Evolutionary conservation across 2,329 filamentous ascomycete genomes (phyloP).

Genomic region (Penicillium sp.): DNA sequence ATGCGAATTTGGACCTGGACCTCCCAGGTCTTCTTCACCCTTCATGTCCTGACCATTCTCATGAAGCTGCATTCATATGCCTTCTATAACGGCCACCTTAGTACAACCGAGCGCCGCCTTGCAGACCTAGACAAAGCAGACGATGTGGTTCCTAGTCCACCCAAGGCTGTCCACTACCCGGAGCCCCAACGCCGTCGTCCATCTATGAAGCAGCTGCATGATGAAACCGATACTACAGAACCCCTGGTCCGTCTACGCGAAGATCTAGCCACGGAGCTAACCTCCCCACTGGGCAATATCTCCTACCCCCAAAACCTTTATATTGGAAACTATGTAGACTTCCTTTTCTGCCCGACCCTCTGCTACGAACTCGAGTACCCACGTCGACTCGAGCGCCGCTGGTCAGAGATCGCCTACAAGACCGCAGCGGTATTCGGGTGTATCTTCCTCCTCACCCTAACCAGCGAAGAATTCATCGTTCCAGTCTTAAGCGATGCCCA

Average conservation of each 20-base stretch:
- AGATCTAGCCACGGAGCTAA: slow-evolving; percentile 86
- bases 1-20: slow-evolving; percentile 93
- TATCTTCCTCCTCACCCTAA: slow-evolving; percentile 90
- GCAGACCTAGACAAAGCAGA: slow-evolving; percentile 78
- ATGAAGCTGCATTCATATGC: slow-evolving; percentile 99
- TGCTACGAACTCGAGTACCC: slow-evolving; percentile 99
- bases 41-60: slow-evolving; percentile 86
- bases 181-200: slow-evolving; percentile 45
- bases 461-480: slow-evolving; percentile 92
- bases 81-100: slow-evolving; percentile 96
- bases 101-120: slow-evolving; percentile 80
- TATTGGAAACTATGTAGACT: slow-evolving; percentile 79
- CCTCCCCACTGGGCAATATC: slow-evolving; percentile 82
- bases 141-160: slow-evolving; percentile 56
- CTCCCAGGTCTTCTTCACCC: slow-evolving; percentile 87
- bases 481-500: slow-evolving; percentile 79
- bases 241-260: slow-evolving; percentile 71
- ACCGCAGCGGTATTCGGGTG: slow-evolving; percentile 89
- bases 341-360: slow-evolving; percentile 85
- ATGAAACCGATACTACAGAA: slow-evolving; percentile 45
- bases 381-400: slow-evolving; percentile 71
- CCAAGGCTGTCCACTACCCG: slow-evolving; percentile 74
- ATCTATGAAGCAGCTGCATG: slow-evolving; percentile 20
- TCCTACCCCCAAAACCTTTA: slow-evolving; percentile 91
- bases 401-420: slow-evolving; percentile 80